Base-by-base conservation (phyloP, 129 eudicot genomes). In the Arctium lappa region DNA sequence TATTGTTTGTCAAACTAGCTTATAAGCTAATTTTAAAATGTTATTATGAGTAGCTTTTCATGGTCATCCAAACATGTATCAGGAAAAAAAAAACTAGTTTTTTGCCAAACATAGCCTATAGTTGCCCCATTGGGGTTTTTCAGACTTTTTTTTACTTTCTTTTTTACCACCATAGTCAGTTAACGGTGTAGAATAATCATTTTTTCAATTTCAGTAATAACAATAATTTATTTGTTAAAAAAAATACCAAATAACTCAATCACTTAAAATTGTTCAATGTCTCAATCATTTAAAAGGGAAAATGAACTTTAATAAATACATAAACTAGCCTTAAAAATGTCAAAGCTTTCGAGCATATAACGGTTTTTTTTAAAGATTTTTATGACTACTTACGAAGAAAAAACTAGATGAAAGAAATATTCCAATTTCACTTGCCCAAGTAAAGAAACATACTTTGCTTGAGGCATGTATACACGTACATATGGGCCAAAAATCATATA, bases 371-470 rank as follows among this genome's bases (percentile, higher is more conserved):
- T 60, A 5, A 60, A 60, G 68, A n/a, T 60, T 60, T 6, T 1
- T 6, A 5, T 60, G 2, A n/a, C 68, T 16, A 60, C 68, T n/a
- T 16, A n/a, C 2, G 2, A n/a, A 18, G n/a, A 12, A 46, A 60
- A 60, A 60, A 5, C 6, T 53, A 53, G 7, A 53, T 53, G 68
- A 60, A n/a, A 4, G 5, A 60, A 7, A 73, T 66, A 79, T 84
- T 84, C 84, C 46, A 84, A 4, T 66, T 42, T 84, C 72, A 84
- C 46, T 6, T 63, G 32, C 62, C 16, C 80, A 84, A 84, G 84
- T 40, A 84, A 84, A 73, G 87, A 36, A 73, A 74, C 87, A 79
- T 79, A 73, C 84, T 79, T 84, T 84, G 83, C 87, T 84, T 84
- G 74, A 72, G 33, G 63, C 33, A 71, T 70, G 8, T 37, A 37